Base-by-base conservation (phyloP, 2,329 filamentous ascomycete genomes). In the Neonectria punicea region DNA sequence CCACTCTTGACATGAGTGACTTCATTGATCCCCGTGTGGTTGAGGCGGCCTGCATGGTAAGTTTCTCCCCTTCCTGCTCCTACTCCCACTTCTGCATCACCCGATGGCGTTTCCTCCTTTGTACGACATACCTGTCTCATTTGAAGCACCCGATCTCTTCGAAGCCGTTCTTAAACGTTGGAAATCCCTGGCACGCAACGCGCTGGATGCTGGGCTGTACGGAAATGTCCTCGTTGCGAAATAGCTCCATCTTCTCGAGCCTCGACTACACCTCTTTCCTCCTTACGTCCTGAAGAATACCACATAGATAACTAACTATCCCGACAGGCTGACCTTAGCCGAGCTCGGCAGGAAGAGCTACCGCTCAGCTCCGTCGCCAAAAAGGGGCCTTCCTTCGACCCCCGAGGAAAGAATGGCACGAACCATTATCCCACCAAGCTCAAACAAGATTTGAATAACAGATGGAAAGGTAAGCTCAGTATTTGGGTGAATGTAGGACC, bases 311-410 rank as follows among this genome's bases (percentile, higher is more conserved):
- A 4, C 53, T 53, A 14, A 61, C 25, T 5, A 20, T 20, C 39
- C 28, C 36, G 6, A 25, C 39, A 75, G 73, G 67, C 66, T 47
- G 73, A 75, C 30, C 61, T 75, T 3, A 56, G 65, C 28, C 73
- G 71, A 2, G 5, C 16, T 3, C 67, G 73, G 1, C 73, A 75
- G 36, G 70, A 75, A 1, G 73, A 75, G 10, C 64, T 75, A 2
- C 73, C 73, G 8, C 34, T 75, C 1, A 73, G 64, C 7, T 4
- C 39, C 1, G 6, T 61, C 9, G 18, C 44, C 20, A 71, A 30
- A 4, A 58, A 32, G 32, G 65, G 67, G 1, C 65, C 62, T 8
- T 63, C 68, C 0, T 74, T 28, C 41, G 20, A 18, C 9, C 73
- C 73, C 3, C 5, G 5, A 8, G 13, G 46, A 0, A 39, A 18